These are phyloP conservation scores for Trichoderma citrinoviride DNA, from an alignment of 2,329 filamentous ascomycete genomes.

Conservation along the genomic window DNA sequence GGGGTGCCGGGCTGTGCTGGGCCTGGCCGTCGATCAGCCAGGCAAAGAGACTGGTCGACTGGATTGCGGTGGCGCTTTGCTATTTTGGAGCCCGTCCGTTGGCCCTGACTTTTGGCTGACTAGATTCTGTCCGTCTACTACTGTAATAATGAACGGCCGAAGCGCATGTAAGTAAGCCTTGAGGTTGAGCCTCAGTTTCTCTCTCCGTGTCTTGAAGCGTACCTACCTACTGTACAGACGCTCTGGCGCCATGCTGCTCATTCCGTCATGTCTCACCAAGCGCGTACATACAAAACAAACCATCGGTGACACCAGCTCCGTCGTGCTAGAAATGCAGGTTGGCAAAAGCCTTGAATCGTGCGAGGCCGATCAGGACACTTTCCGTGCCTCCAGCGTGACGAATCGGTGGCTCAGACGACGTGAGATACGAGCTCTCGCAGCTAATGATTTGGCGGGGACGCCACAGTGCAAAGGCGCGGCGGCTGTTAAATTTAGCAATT, in stretches of 20 bases:
- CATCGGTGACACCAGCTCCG: background rate
- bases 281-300: no score
- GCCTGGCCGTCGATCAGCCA: conserved; percentile 5
- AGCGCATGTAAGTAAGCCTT: no score
- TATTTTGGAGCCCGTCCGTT: background rate
- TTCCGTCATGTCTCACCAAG: background rate
- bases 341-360: background rate
- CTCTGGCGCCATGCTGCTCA: background rate
- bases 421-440: background rate
- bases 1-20: conserved; percentile 20
- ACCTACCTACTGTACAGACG: background rate
- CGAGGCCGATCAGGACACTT: background rate
- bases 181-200: no score
- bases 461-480: background rate
- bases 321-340: background rate
- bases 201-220: background rate
- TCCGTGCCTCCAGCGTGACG: background rate
- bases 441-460: background rate
- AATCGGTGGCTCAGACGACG: background rate
- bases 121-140: no score
- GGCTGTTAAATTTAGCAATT: background rate
- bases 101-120: no score
- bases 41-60: background rate
- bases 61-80: background rate
- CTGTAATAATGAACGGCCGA: no score